A percentile compares a stretch with the other conserved stretches of the same genome.
Evolutionary conservation across 2,329 filamentous ascomycete species (phyloP).

Genomic region (Cercospora citrullina): DNA sequence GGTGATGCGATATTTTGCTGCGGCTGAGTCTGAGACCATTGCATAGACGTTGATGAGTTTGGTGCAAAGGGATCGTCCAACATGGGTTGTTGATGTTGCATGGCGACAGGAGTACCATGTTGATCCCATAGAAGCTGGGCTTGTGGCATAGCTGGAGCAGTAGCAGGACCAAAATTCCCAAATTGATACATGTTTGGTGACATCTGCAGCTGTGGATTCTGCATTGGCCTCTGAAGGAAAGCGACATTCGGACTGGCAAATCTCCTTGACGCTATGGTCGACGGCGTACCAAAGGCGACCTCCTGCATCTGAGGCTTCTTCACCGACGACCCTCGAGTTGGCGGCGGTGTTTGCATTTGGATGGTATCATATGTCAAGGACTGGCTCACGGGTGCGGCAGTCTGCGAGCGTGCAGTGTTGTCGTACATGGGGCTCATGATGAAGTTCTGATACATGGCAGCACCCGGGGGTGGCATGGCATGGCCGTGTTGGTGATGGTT

Average conservation of each 20-base stretch:
- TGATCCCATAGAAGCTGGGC: slow-evolving; percentile 49
- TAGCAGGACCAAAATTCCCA: slow-evolving; percentile 52
- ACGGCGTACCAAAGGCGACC: slow-evolving; percentile 46
- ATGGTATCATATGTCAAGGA: slow-evolving; percentile 37
- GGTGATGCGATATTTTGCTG: slow-evolving; percentile 22
- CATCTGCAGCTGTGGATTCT: slow-evolving; percentile 57
- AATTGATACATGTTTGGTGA: slow-evolving; percentile 60
- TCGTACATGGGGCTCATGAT: slow-evolving; percentile 26
- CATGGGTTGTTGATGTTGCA: slow-evolving; percentile 24
- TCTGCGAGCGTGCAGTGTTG: slow-evolving; percentile 9
- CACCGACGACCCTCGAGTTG: slow-evolving; percentile 57
- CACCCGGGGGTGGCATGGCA: slow-evolving; percentile 23
- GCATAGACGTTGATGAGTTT: slow-evolving; percentile 18
- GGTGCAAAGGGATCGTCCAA: slow-evolving; percentile 38
- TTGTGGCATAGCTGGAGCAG: slow-evolving; percentile 59
- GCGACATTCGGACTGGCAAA: slow-evolving; percentile 35
- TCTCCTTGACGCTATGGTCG: slow-evolving; percentile 37
- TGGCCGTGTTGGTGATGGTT: slow-evolving; percentile 15
- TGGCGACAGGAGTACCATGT: slow-evolving; percentile 24
- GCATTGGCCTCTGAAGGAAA: slow-evolving; percentile 41
- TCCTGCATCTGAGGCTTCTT: slow-evolving; percentile 47
- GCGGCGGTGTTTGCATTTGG: slow-evolving; percentile 63
- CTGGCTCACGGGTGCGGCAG: slow-evolving; percentile 15
- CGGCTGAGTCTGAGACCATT: slow-evolving; percentile 21
- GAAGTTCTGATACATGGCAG: slow-evolving; percentile 15